Evolutionary conservation across 2,329 filamentous ascomycete species (phyloP), one percentile per base, ranked within the genome.

Genomic region (Chaetoscypha palmicola): DNA sequence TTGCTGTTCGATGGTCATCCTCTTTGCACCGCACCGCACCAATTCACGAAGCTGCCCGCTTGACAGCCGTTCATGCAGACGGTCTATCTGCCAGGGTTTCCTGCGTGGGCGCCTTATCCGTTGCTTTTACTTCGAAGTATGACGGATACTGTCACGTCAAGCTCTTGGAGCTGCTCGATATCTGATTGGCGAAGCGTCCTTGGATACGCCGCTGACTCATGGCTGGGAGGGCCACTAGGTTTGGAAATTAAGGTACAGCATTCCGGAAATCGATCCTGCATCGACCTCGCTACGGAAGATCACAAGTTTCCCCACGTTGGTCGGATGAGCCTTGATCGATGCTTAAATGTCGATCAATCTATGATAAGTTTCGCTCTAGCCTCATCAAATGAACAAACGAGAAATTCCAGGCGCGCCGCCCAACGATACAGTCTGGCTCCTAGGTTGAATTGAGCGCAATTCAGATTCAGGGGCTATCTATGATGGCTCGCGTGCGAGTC

Each of bases 201-300:
- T 19, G 35, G 19, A 41, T 41, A 33, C 45, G 48, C 50, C 48
- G 48, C 50, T 53, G 48, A 53, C 36, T 47, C 46, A 47, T 43
- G 3, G 33, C 37, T 23, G 26, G 35, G 19, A 32, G 44, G 33
- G 36, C n/a, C n/a, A n/a, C n/a, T n/a, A n/a, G 40, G 23, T 30
- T 30, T 35, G 23, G 44, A 46, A 41, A 51, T 49, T 51, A 51
- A 53, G 46, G 45, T 46, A 50, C 43, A 41, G 21, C 22, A 35
- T 17, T 32, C 35, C 36, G 41, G 41, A 44, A 34, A 24, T 34
- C 35, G 40, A 45, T 41, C 31, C 37, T 44, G 40, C 45, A 43
- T 40, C 34, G 40, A 43, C 21, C 14, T 47, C 28, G 41, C 41
- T 47, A 26, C 28, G 33, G 41, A 38, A 17, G 37, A 44, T 47